These are phyloP conservation scores for Mucor mucedo DNA, from an alignment of 371 early-diverging fungal species.

Conservation along the genomic window DNA sequence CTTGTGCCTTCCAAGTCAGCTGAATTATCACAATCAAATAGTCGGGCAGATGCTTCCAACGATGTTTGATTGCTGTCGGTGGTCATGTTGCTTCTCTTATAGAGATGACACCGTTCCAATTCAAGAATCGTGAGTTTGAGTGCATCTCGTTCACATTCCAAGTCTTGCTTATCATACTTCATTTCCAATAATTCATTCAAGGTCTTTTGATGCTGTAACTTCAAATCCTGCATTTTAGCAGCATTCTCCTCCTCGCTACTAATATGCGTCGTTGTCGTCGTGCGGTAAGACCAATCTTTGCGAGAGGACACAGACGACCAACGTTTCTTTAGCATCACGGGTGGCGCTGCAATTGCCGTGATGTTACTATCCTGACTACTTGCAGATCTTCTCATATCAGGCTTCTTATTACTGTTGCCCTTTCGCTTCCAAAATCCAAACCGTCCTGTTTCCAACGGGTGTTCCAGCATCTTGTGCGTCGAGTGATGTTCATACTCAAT, in stretches of 20 bases:
- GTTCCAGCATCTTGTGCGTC: neutral
- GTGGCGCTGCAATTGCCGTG: neutral
- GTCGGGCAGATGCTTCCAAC: no score
- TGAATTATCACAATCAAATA: conserved; percentile 1
- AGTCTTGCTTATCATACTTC: conserved; percentile 43
- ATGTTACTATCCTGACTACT: conserved; percentile 7
- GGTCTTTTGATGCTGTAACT: conserved; percentile 18
- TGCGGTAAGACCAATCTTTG: conserved; percentile 12
- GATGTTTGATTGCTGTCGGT: no score
- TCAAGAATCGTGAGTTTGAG: conserved; percentile 44
- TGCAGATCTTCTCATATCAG: conserved; percentile 13
- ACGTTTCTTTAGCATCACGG: conserved; percentile 27
- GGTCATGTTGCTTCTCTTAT: no score
- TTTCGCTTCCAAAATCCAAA: conserved; percentile 22
- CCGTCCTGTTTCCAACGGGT: neutral
- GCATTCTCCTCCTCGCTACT: neutral
- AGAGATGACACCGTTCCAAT: conserved; percentile 30
- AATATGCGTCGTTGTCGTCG: neutral
- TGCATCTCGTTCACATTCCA: conserved; percentile 47
- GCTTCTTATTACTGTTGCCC: neutral
- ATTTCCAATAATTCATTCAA: conserved; percentile 35
- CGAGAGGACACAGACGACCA: conserved; percentile 36
- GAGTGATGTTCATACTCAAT: conserved; percentile 2
- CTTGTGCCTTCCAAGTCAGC: neutral
- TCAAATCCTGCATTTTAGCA: conserved; percentile 7